phyloP scores from a whole-genome alignment of 495 filamentous ascomycete species.

The Talaromyces adpressus region DNA sequence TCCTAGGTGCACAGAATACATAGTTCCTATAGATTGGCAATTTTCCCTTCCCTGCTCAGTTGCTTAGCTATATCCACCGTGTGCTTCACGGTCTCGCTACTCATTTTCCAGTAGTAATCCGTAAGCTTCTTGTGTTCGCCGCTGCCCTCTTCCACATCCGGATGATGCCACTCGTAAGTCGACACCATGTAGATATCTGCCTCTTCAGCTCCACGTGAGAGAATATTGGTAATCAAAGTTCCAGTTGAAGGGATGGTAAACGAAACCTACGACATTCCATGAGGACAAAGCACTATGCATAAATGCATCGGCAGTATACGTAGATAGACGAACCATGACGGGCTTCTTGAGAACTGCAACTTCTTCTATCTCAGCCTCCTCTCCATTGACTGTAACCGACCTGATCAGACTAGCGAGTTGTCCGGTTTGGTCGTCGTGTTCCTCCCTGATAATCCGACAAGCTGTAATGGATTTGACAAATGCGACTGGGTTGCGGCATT shows the following conservation, averaged over 20 bases:
- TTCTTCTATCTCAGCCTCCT: neutral
- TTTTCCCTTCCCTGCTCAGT: neutral
- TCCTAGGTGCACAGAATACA: no score
- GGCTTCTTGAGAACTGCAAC: slow-evolving; percentile 1
- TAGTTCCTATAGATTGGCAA: neutral
- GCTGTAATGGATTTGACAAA: neutral
- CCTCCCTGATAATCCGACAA: neutral
- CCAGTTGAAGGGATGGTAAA: slow-evolving; percentile 1
- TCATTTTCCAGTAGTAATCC: neutral
- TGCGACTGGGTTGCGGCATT: slow-evolving; percentile 5
- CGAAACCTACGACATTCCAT: neutral
- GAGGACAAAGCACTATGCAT: neutral
- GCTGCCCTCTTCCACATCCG: neutral
- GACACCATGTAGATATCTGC: slow-evolving; percentile 1
- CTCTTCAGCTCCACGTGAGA: neutral
- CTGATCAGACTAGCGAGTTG: slow-evolving; percentile 1
- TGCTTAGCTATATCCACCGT: neutral
- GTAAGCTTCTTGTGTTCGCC: slow-evolving; percentile 2
- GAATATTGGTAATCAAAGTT: neutral
- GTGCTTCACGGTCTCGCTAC: slow-evolving; percentile 1
- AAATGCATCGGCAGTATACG: neutral
- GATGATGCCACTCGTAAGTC: slow-evolving; percentile 5
- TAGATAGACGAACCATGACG: neutral
- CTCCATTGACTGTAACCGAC: neutral
- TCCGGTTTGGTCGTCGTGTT: neutral